These are phyloP conservation scores for Flaveria trinervia DNA, from an alignment of 129 eudicot genomes.

Conservation along the genomic window DNA sequence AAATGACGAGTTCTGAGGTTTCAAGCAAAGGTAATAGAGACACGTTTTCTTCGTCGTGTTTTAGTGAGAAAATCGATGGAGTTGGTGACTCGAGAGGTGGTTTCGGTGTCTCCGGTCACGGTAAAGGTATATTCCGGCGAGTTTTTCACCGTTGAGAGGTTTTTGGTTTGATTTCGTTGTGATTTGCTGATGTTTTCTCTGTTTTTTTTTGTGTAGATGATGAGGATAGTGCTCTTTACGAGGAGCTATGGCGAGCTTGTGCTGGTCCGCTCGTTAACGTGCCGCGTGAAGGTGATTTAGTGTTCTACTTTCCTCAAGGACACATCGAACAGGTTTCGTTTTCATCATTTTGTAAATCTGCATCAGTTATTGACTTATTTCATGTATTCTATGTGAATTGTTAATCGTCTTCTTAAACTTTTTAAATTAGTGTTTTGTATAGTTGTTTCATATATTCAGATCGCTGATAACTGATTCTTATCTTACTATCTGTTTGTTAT, in stretches of 20 bases:
- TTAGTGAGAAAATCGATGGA: conserved; percentile 46
- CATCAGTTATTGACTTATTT: background rate
- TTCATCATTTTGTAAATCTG: background rate
- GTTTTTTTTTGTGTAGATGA: conserved; percentile 45
- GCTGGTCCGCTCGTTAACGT: conserved; percentile 96
- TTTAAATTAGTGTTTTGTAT: background rate
- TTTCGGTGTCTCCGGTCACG: conserved; percentile 42
- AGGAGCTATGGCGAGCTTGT: conserved; percentile 95
- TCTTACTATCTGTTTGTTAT: background rate
- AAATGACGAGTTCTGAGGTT: conserved; percentile 68
- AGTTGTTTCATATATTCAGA: too few relatives aligned
- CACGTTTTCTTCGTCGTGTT: conserved; percentile 43
- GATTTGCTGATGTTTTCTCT: background rate
- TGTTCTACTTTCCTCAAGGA: conserved; percentile 94
- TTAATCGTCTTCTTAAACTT: background rate
- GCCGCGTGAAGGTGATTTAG: conserved; percentile 76
- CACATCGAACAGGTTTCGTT: conserved; percentile 91
- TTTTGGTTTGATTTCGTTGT: conserved; percentile 3
- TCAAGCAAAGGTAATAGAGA: conserved; percentile 45
- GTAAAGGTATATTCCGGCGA: conserved; percentile 55
- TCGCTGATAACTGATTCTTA: conserved; percentile 4
- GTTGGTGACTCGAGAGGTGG: conserved; percentile 21
- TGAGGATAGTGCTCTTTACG: conserved; percentile 76
- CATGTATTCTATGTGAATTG: background rate
- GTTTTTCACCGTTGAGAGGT: background rate